A percentile compares a stretch with the other conserved stretches of the same genome.
These are phyloP conservation scores for Prunus mongolica DNA, from an alignment of 306 rosid species.

Conservation along the genomic window DNA sequence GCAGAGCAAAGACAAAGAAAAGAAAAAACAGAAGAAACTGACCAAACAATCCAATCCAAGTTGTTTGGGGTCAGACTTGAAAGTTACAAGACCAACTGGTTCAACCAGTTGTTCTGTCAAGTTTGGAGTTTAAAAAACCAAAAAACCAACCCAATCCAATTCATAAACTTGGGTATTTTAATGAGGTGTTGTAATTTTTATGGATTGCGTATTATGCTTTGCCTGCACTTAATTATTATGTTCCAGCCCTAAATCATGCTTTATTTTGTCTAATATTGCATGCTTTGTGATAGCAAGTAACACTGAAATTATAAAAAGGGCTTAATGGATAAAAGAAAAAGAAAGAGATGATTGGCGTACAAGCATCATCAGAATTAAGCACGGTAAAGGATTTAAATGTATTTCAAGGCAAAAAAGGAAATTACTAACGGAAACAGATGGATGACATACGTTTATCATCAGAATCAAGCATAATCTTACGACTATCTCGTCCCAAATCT, in stretches of 20 bases:
- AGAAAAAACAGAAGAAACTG: neutral
- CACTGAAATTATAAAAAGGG: neutral
- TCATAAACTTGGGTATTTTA: too few relatives aligned
- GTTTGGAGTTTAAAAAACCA: neutral
- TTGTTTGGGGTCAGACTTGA: neutral
- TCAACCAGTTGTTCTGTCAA: neutral
- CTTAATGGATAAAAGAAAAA: neutral
- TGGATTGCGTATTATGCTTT: neutral
- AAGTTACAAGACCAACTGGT: neutral
- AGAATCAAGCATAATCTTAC: constrained; percentile 42
- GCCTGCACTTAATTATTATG: neutral
- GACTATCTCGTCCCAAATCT: constrained; percentile 60
- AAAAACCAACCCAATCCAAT: neutral
- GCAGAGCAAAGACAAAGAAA: neutral
- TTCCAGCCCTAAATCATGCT: too few relatives aligned
- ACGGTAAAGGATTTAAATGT: constrained; percentile 38
- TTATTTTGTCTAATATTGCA: neutral
- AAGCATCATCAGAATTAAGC: constrained; percentile 31
- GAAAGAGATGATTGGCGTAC: constrained; percentile 35
- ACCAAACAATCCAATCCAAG: neutral
- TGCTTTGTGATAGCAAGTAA: neutral
- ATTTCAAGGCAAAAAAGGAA: constrained; percentile 27
- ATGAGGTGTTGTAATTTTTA: neutral
- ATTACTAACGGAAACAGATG: neutral
- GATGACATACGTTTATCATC: constrained; percentile 17